Conservation (phyloP, 208 protist species). For the Trypanosoma theileri region DNA sequence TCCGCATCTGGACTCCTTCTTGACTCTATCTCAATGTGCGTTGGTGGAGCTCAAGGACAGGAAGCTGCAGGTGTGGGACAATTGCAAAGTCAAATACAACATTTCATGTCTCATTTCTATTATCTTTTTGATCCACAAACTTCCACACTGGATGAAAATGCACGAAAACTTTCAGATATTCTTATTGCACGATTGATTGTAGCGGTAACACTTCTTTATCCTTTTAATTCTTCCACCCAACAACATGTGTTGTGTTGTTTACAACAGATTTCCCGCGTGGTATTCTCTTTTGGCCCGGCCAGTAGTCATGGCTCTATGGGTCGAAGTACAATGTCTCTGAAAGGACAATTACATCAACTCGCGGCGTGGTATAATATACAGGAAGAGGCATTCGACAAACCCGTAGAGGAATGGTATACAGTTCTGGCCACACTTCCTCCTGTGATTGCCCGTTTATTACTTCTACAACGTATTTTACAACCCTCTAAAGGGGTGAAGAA, state of each 20-base stretch:
- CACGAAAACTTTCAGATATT: conserved; percentile 26
- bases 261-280: conserved; percentile 16
- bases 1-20: conserved; percentile 42
- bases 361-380: conserved; percentile 34
- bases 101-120: conserved; percentile 43
- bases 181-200: conserved; percentile 36
- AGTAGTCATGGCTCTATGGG: conserved; percentile 22
- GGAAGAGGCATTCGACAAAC: conserved; percentile 1
- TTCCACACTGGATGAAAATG: conserved; percentile 19
- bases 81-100: conserved; percentile 32
- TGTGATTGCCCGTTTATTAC: conserved; percentile 29
- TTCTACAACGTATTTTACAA: conserved; percentile 34
- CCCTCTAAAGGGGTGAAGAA: neutral
- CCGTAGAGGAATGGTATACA: conserved; percentile 19
- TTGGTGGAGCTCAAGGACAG: conserved; percentile 15
- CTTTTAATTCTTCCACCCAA: neutral
- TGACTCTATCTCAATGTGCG: conserved; percentile 32
- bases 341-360: conserved; percentile 34
- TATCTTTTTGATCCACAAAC: conserved; percentile 39
- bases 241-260: conserved; percentile 27
- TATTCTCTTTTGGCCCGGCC: conserved; percentile 22
- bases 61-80: conserved; percentile 27
- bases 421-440: conserved; percentile 33
- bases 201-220: conserved; percentile 7
- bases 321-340: conserved; percentile 36